Evolutionary conservation across 805 yeast genomes (phyloP), one percentile per base, ranked within the genome.

Genomic region (Yarrowia phangngaensis): DNA sequence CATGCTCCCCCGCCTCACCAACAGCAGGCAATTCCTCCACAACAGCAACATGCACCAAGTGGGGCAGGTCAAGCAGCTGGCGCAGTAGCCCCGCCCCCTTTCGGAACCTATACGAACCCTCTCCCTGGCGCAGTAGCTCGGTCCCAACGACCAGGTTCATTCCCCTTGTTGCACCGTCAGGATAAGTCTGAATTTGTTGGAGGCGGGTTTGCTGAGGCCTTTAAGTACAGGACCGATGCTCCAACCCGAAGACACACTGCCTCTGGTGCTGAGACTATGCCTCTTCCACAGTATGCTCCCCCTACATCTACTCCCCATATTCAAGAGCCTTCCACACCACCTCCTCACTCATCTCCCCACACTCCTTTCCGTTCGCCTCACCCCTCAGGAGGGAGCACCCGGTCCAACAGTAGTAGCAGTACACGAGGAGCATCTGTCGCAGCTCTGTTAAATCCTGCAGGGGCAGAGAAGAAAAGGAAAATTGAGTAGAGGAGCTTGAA

Each of bases 81-180:
- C 23, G 20, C 41, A 12, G 13, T 43, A n/a, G 16, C 54, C 26
- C 14, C 54, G n/a, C 29, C 36, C 11, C 13, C 23, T 27, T 6
- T 33, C 26, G 15, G 17, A 8, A n/a, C 38, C 12, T 7, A 7
- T 9, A 9, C 24, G 7, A 15, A 43, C 40, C 51, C 46, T 9
- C 32, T 33, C 13, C 35, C 35, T 9, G 45, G 53, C 6, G 32
- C 36, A 22, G 51, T 54, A 15, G 14, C 55, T 4, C 47, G 60
- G 20, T 58, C 56, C 20, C 57, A 56, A 34, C 57, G 60, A 4
- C 59, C 60, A 5, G 60, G 60, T n/a, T 56, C 59, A 13, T 55
- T 55, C 41, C 60, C 60, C 3, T 41, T 56, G 29, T 28, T 41
- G 4, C 48, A 41, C 14, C 48, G 48, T 3, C 35, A 29, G 34